A percentile compares a stretch with the other conserved stretches of the same genome.
These are phyloP conservation scores for Nidularia pulvinata DNA, from an alignment of 768 basidiomycete species.

Conservation along the genomic window DNA sequence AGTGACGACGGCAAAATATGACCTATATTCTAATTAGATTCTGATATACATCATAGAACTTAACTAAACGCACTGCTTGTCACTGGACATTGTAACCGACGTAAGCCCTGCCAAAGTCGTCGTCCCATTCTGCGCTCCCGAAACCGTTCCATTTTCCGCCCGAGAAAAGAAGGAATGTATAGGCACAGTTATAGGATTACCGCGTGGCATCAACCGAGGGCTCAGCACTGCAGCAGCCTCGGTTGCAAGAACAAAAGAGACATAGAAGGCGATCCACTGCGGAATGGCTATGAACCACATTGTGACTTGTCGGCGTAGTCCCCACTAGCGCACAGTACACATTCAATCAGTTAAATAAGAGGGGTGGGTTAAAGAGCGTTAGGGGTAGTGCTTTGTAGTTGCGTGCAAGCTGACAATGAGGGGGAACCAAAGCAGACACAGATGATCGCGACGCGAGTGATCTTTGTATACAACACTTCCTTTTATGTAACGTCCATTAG, in stretches of 20 bases:
- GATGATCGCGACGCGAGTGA: background rate
- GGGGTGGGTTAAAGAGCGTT: background rate
- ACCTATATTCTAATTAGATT: conserved; percentile 35
- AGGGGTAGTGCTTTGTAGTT: background rate
- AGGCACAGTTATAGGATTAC: conserved; percentile 25
- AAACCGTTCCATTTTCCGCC: background rate
- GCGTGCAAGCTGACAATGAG: background rate
- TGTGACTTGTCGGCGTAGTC: background rate
- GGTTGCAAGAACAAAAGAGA: background rate
- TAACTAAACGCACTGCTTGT: conserved; percentile 35
- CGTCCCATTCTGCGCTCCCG: conserved; percentile 3
- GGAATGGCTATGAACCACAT: background rate
- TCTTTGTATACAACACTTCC: no score
- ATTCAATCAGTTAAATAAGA: background rate
- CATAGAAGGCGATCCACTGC: background rate
- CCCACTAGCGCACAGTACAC: background rate
- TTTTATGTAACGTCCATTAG: no score
- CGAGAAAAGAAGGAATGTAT: conserved; percentile 12
- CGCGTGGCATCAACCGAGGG: conserved; percentile 15
- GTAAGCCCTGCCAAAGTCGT: conserved; percentile 25
- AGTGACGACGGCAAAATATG: conserved; percentile 65
- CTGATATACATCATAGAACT: background rate
- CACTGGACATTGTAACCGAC: conserved; percentile 40
- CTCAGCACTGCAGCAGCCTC: background rate
- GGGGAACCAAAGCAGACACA: background rate